Evolutionary conservation across 768 basidiomycete species (phyloP).

Genomic region (Auricularia heimuer): DNA sequence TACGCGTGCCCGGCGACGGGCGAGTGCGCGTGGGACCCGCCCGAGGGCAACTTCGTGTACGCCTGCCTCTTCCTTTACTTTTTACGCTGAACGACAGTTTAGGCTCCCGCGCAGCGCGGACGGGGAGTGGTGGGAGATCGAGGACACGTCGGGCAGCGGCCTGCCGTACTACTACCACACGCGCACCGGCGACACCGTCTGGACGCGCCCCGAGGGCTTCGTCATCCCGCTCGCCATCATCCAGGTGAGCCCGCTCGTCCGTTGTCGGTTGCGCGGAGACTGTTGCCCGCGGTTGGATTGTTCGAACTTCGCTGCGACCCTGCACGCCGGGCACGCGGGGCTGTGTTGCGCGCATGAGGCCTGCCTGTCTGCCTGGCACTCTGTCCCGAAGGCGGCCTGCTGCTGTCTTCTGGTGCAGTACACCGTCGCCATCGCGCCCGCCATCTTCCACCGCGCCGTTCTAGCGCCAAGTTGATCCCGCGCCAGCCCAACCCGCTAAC

Average conservation of each 20-base stretch:
- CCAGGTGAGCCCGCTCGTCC: conserved; percentile 40
- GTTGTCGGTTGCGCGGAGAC: neutral
- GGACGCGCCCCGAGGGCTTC: conserved; percentile 84
- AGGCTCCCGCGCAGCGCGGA: conserved; percentile 75
- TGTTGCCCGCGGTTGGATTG: too few species aligned
- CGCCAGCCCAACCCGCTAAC: neutral
- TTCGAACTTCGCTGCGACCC: too few species aligned
- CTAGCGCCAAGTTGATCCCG: too few species aligned
- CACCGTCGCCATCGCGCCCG: too few species aligned
- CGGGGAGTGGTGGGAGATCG: conserved; percentile 95
- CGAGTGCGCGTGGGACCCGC: conserved; percentile 88
- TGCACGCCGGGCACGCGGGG: too few species aligned
- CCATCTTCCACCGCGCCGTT: too few species aligned
- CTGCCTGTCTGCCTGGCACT: too few species aligned
- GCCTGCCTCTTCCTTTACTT: conserved; percentile 14
- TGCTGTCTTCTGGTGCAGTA: too few species aligned
- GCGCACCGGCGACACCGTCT: conserved; percentile 80
- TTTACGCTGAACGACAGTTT: conserved; percentile 4
- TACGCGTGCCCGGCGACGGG: conserved; percentile 91
- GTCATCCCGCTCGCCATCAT: conserved; percentile 86
- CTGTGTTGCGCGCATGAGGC: too few species aligned
- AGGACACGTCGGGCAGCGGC: conserved; percentile 73
- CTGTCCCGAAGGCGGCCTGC: too few species aligned
- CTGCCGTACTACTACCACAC: conserved; percentile 93
- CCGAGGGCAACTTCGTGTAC: conserved; percentile 80